Evolutionary conservation across 73 alveolate species (phyloP).

Genomic region (Symbiodinium natans): DNA sequence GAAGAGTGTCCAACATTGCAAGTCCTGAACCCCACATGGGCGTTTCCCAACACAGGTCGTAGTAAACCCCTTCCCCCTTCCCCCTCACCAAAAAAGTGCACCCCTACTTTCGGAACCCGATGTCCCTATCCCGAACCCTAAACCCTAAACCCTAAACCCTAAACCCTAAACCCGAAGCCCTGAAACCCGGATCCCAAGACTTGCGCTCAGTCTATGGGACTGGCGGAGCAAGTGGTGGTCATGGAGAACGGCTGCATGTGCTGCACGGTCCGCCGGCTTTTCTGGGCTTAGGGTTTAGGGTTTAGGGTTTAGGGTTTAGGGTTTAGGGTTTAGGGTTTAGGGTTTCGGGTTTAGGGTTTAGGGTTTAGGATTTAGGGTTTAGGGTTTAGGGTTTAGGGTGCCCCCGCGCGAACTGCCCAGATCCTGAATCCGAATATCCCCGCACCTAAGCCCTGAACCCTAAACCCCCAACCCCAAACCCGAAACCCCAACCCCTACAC

Average conservation of each 20-base stretch:
- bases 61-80: too few relatives aligned
- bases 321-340: not conserved
- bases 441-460: not conserved
- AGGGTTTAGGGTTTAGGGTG: not conserved
- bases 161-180: not conserved
- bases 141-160: not conserved
- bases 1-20: too few relatives aligned
- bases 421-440: too few relatives aligned
- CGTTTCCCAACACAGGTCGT: too few relatives aligned
- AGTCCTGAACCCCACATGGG: too few relatives aligned
- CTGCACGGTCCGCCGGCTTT: conserved; percentile 12
- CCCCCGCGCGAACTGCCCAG: not conserved
- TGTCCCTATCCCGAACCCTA: too few relatives aligned
- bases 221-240: conserved; percentile 93
- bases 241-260: conserved; percentile 94
- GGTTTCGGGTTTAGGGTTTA: not conserved
- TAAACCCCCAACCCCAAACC: not conserved
- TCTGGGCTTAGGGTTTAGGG: too few relatives aligned
- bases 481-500: not conserved
- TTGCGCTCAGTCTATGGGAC: conserved; percentile 44
- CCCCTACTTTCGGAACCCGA: too few relatives aligned
- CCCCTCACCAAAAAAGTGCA: too few relatives aligned
- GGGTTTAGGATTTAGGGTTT: not conserved
- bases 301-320: not conserved
- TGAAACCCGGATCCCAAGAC: too few relatives aligned